Evolutionary conservation across 2,329 filamentous ascomycete genomes (phyloP).

Genomic region (Exophiala oligosperma): DNA sequence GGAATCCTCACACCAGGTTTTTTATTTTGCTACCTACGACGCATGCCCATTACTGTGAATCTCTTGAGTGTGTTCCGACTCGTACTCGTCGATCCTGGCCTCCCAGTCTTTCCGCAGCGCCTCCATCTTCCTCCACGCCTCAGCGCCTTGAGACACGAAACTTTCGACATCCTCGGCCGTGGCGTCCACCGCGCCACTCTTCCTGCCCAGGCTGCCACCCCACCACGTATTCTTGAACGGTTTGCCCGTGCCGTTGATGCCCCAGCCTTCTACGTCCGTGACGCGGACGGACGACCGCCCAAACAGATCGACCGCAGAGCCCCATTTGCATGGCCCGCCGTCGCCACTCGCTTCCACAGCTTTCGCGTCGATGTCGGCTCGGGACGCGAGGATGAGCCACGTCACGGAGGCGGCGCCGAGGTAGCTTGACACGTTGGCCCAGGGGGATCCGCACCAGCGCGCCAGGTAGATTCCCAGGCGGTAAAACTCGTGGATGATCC

Average conservation of each 20-base stretch:
- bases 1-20: background rate
- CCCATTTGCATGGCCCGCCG: slow-evolving; percentile 75
- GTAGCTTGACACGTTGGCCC: slow-evolving; percentile 80
- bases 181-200: slow-evolving; percentile 57
- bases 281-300: slow-evolving; percentile 61
- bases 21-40: background rate
- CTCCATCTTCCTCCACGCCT: slow-evolving; percentile 72
- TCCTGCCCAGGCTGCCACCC: slow-evolving; percentile 57
- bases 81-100: slow-evolving; percentile 36
- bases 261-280: slow-evolving; percentile 88
- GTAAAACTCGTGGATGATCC: slow-evolving; percentile 26
- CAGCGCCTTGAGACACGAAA: slow-evolving; percentile 63
- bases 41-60: slow-evolving; percentile 2
- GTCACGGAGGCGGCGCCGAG: slow-evolving; percentile 72
- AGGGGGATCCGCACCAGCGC: slow-evolving; percentile 79
- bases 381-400: slow-evolving; percentile 72
- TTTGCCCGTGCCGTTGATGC: slow-evolving; percentile 56
- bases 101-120: slow-evolving; percentile 67
- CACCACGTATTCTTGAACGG: slow-evolving; percentile 27
- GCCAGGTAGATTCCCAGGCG: slow-evolving; percentile 47
- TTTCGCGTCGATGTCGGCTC: slow-evolving; percentile 42
- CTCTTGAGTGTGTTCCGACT: background rate
- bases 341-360: slow-evolving; percentile 56
- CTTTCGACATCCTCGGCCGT: slow-evolving; percentile 61
- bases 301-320: slow-evolving; percentile 63